Conservation (phyloP, 495 filamentous ascomycete species). For the Podospora sp. region DNA sequence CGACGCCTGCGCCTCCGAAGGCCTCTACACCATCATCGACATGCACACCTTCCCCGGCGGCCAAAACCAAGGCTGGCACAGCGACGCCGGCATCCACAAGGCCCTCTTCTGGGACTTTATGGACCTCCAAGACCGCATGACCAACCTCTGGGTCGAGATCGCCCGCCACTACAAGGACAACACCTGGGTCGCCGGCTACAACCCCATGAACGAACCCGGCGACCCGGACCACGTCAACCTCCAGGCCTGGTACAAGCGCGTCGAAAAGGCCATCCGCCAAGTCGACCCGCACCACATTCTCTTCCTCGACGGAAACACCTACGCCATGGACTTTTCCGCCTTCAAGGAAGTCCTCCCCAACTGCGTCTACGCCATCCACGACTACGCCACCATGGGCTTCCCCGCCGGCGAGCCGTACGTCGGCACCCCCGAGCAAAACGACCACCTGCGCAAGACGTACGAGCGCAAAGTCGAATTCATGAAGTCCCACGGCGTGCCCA, state of each 20-base stretch:
- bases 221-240: slow-evolving; percentile 60
- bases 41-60: slow-evolving; percentile 66
- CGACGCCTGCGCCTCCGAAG: slow-evolving; percentile 56
- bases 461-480: slow-evolving; percentile 62
- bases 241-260: slow-evolving; percentile 57
- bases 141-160: slow-evolving; percentile 63
- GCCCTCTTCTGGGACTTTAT: slow-evolving; percentile 67
- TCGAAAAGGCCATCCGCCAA: slow-evolving; percentile 60
- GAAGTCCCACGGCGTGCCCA: slow-evolving; percentile 51
- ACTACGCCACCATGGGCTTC: slow-evolving; percentile 63
- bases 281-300: slow-evolving; percentile 66
- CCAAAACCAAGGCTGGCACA: slow-evolving; percentile 69
- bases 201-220: slow-evolving; percentile 67
- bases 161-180: slow-evolving; percentile 60
- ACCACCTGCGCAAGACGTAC: slow-evolving; percentile 49
- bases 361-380: slow-evolving; percentile 64
- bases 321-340: slow-evolving; percentile 55
- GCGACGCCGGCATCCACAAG: slow-evolving; percentile 55
- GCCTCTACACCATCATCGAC: slow-evolving; percentile 65
- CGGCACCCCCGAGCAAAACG: slow-evolving; percentile 55
- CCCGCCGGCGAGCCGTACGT: slow-evolving; percentile 55
- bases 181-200: slow-evolving; percentile 59
- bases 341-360: slow-evolving; percentile 48
- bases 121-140: slow-evolving; percentile 61
- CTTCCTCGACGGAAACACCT: slow-evolving; percentile 68